Percentiles rank a stretch among this genome's conserved stretches.
Evolutionary conservation across 2,329 filamentous ascomycete genomes (phyloP).

Genomic region (Calonectria hongkongensis): DNA sequence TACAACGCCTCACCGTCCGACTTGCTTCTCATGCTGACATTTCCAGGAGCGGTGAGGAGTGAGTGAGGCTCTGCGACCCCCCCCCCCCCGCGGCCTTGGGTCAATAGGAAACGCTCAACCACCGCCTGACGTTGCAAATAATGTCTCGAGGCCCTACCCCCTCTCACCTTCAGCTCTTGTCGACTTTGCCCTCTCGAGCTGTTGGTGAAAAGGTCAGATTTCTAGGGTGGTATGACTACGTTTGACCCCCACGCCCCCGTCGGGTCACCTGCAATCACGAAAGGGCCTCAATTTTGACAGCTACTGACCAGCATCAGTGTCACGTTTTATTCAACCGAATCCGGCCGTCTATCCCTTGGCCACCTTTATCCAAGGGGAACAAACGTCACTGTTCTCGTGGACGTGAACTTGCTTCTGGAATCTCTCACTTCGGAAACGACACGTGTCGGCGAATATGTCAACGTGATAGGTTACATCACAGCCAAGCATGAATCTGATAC

Average conservation of each 20-base stretch:
- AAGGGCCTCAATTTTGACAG: slow-evolving; percentile 50
- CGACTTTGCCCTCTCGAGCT: slow-evolving; percentile 71
- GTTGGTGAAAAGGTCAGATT: slow-evolving; percentile 89
- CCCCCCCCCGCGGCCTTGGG: slow-evolving; percentile 38
- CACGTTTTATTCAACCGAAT: slow-evolving; percentile 69
- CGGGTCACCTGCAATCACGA: slow-evolving; percentile 21
- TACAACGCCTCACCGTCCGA: neutral
- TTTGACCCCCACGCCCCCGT: slow-evolving; percentile 20
- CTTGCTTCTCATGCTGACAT: neutral
- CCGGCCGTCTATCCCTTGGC: slow-evolving; percentile 79
- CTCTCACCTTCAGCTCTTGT: slow-evolving; percentile 79
- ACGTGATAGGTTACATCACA: slow-evolving; percentile 87
- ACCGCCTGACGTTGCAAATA: slow-evolving; percentile 28
- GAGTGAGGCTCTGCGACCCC: neutral
- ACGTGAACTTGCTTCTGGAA: slow-evolving; percentile 83
- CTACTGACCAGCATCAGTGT: slow-evolving; percentile 64
- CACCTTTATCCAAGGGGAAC: slow-evolving; percentile 76
- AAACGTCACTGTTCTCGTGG: slow-evolving; percentile 75
- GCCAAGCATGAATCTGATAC: slow-evolving; percentile 42
- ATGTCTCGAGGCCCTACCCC: slow-evolving; percentile 78
- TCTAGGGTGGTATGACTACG: slow-evolving; percentile 84
- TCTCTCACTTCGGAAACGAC: slow-evolving; percentile 78
- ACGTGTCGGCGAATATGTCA: slow-evolving; percentile 88
- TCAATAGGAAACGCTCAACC: slow-evolving; percentile 6
- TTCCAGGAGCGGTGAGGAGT: neutral